These are phyloP conservation scores for Talaromyces sp. DNA, from an alignment of 2,329 filamentous ascomycete species.

Conservation along the genomic window DNA sequence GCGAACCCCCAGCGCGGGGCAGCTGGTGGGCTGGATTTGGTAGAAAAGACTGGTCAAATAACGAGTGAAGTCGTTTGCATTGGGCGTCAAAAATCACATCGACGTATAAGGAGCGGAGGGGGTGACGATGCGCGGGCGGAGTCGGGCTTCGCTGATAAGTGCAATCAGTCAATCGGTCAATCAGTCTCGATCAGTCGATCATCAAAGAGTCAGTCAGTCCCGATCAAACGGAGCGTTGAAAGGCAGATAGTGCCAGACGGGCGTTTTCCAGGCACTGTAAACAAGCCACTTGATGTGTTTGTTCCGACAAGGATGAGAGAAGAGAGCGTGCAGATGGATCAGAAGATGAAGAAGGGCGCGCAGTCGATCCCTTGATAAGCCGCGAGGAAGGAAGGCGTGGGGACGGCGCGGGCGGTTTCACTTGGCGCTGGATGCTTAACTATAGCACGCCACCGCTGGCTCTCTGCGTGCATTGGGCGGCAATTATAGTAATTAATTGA, in stretches of 20 bases:
- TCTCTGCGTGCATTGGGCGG: neutral
- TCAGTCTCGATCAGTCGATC: neutral
- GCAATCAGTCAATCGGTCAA: neutral
- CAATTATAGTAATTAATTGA: neutral
- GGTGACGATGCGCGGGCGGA: conserved; percentile 1
- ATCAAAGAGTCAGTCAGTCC: neutral
- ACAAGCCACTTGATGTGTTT: neutral
- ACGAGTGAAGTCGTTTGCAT: neutral
- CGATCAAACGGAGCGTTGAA: neutral
- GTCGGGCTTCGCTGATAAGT: conserved; percentile 2
- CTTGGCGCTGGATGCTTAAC: conserved; percentile 5
- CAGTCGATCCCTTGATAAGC: neutral
- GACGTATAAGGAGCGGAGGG: neutral
- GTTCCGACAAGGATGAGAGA: neutral
- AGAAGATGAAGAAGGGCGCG: neutral
- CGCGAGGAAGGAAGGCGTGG: neutral
- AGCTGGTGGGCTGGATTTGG: conserved; percentile 13
- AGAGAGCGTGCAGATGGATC: neutral
- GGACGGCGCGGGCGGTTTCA: conserved; percentile 2
- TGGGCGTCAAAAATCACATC: conserved; percentile 1
- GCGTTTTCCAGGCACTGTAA: neutral
- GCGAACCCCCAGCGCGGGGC: conserved; percentile 21
- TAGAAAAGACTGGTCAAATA: neutral
- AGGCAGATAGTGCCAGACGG: neutral
- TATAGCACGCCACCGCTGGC: neutral